phyloP scores from a whole-genome alignment of 345 rosid species.

The Boechera stricta region DNA sequence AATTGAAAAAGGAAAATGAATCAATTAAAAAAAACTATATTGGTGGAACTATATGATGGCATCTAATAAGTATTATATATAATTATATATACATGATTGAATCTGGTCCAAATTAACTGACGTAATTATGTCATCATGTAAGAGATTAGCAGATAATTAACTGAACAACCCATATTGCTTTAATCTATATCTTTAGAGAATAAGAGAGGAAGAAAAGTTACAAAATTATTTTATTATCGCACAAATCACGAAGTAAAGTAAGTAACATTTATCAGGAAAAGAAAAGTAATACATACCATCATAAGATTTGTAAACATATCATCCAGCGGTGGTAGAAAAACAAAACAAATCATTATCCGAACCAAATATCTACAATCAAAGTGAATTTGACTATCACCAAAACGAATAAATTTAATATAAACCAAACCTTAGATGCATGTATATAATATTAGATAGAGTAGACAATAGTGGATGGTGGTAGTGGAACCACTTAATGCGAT shows the following conservation, averaged over 20 bases:
- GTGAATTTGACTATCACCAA: constrained; percentile 33
- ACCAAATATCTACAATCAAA: constrained; percentile 13
- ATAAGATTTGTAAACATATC: constrained; percentile 1
- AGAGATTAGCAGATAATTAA: constrained; percentile 16
- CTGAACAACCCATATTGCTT: constrained; percentile 9
- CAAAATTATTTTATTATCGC: too few species aligned
- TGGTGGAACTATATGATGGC: constrained; percentile 7
- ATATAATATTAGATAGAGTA: constrained; percentile 41
- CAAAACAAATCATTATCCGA: constrained; percentile 28
- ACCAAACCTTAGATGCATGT: constrained; percentile 31
- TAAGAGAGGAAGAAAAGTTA: background rate
- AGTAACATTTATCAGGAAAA: constrained; percentile 7
- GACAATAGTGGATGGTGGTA: constrained; percentile 52
- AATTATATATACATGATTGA: background rate
- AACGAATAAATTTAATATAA: constrained; percentile 22
- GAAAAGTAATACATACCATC: background rate
- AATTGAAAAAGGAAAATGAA: background rate
- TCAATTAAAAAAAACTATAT: background rate
- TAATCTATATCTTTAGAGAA: background rate
- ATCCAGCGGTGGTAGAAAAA: background rate
- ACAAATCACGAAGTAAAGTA: background rate
- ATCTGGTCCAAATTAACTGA: constrained; percentile 19
- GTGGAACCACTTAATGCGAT: constrained; percentile 51
- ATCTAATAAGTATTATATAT: constrained; percentile 1
- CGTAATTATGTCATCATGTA: constrained; percentile 36